phyloP scores from a whole-genome alignment of 2,329 filamentous ascomycete species.

The Aschersonia sp. region DNA sequence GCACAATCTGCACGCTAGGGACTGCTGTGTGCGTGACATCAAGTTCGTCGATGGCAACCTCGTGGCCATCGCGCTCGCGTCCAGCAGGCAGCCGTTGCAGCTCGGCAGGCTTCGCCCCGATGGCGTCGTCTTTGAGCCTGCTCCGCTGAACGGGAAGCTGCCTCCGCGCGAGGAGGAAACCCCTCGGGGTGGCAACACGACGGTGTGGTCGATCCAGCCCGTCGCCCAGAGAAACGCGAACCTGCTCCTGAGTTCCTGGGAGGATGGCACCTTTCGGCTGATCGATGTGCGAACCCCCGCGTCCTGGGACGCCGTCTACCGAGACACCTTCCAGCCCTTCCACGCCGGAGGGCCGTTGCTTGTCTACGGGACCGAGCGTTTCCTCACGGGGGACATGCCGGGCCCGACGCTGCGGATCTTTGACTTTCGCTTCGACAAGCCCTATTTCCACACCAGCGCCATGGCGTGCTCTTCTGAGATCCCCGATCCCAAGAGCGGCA shows the following conservation, averaged over 20 bases:
- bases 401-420: constrained; percentile 32
- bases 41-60: constrained; percentile 31
- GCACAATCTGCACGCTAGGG: constrained; percentile 7
- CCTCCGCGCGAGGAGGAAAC: neutral
- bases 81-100: constrained; percentile 25
- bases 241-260: constrained; percentile 36
- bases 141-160: constrained; percentile 15
- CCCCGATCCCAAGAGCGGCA: neutral
- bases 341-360: constrained; percentile 31
- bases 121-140: constrained; percentile 22
- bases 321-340: constrained; percentile 35
- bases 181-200: constrained; percentile 15
- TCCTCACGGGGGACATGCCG: constrained; percentile 31
- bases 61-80: constrained; percentile 30
- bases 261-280: constrained; percentile 35
- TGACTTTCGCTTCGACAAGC: constrained; percentile 35
- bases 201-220: constrained; percentile 31
- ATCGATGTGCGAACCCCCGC: constrained; percentile 35
- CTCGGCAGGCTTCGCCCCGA: constrained; percentile 30
- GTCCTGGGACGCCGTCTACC: constrained; percentile 30
- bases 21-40: constrained; percentile 15
- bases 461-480: constrained; percentile 25
- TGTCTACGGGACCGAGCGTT: constrained; percentile 33
- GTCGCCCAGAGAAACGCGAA: constrained; percentile 21
- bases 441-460: constrained; percentile 32